Percentiles rank a stretch among this genome's conserved stretches.
Conservation (phyloP, 78 protist genomes). For the Cavenderia fasciculata region DNA sequence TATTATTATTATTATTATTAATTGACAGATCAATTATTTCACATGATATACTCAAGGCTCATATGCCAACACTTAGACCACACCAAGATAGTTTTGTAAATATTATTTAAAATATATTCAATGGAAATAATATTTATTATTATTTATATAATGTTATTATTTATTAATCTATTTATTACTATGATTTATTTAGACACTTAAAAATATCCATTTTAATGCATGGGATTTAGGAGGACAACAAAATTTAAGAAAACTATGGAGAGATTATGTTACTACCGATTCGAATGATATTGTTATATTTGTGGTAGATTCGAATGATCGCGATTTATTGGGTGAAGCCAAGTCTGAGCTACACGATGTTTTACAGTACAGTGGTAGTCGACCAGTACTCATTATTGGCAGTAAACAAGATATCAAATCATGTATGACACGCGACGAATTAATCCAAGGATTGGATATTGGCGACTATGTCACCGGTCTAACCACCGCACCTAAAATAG, state of each 20-base stretch:
- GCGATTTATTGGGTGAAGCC: conserved; percentile 6
- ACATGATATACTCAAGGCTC: background rate
- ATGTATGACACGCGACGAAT: background rate
- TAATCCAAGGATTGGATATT: conserved; percentile 20
- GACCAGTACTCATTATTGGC: conserved; percentile 45
- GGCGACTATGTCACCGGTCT: background rate
- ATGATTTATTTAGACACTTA: conserved; percentile 7
- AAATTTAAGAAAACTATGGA: conserved; percentile 29
- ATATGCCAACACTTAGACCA: conserved; percentile 57
- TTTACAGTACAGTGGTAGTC: background rate
- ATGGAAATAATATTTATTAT: background rate
- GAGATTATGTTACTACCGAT: conserved; percentile 12
- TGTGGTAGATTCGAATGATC: conserved; percentile 43
- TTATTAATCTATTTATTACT: too few species aligned
- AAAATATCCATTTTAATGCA: conserved; percentile 32
- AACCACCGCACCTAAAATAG: background rate
- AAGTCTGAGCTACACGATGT: conserved; percentile 49
- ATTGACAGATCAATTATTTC: background rate
- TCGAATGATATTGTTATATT: conserved; percentile 20
- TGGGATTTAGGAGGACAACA: conserved; percentile 70
- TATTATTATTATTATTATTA: background rate
- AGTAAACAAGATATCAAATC: conserved; percentile 21
- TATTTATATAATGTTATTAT: background rate
- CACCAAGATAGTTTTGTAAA: conserved; percentile 11
- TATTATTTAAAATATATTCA: background rate